These are phyloP conservation scores for Chrysopogon serrulatus DNA, from an alignment of 176 grass and related monocot genomes.

Conservation along the genomic window DNA sequence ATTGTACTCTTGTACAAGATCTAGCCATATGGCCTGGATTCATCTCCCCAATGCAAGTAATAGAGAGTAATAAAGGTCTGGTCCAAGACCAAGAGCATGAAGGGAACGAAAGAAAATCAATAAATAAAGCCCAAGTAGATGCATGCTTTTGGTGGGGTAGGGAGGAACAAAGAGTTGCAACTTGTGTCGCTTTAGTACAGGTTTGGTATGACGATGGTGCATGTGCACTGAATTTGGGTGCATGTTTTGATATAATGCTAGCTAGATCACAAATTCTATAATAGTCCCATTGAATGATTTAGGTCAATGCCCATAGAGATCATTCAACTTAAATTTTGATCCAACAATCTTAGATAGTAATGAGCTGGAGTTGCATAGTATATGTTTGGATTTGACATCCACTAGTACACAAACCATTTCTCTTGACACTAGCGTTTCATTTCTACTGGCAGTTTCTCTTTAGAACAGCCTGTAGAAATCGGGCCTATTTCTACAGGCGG, in stretches of 20 bases:
- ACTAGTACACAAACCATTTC: no score
- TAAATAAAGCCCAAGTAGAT: slow-evolving; percentile 7
- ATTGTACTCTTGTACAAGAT: neutral
- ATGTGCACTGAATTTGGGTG: slow-evolving; percentile 20
- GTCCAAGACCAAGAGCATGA: neutral
- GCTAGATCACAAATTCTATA: neutral
- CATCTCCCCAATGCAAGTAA: neutral
- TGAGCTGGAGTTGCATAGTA: neutral
- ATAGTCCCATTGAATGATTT: neutral
- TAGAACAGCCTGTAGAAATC: no score
- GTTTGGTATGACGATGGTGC: neutral
- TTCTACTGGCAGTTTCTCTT: no score
- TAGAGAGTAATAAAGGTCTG: neutral
- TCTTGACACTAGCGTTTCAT: no score
- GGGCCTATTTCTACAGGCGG: no score
- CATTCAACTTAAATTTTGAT: neutral
- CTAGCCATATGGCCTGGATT: neutral
- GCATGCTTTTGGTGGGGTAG: neutral
- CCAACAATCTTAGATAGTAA: no score
- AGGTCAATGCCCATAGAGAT: neutral
- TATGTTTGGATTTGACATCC: no score
- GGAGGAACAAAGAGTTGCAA: neutral
- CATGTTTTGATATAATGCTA: neutral
- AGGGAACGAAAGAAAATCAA: neutral
- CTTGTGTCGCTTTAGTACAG: neutral